Base-by-base conservation (phyloP, 148 eudicot species). In the Drosera capensis region DNA sequence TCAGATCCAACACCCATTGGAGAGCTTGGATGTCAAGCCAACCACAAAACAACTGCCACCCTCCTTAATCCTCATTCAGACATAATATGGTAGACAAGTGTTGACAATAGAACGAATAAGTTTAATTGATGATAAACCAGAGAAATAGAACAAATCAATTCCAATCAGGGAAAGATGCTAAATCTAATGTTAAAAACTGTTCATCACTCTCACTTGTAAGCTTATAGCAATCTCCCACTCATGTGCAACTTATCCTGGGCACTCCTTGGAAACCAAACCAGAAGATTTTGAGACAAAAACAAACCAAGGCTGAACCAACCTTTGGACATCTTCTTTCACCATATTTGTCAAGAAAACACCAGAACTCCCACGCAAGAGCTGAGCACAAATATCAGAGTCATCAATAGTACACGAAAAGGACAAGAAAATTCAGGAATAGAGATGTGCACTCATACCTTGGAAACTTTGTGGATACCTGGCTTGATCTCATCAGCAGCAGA, bases 321-420 rank as follows among this genome's bases (percentile, higher is more conserved):
- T 83, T 42, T 71, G 65, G 47, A 78, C 82, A 46, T 88, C 94
- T 47, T 88, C 79, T 45, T 67, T 71, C 5, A 92, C 61, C 68
- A 83, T 46, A 63, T 71, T 66, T 46, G 94, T 83, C n/a, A 78
- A 70, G 34, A 65, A 63, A 45, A 88, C 79, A 23, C 97, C 97
- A 2, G 82, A 66, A 61, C 80, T 83, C 30, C 97, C 97, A 14
- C 76, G 84, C 19, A 88, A 55, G 51, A 80, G 68, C 92, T 83
- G 75, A 21, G 73, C 46, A 50, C 18, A 22, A 28, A 6, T 28
- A 25, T 26, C 14, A 14, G 6, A 46, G 20, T n/a, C 25, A 23
- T 28, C 11, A 35, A 45, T 17, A 49, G 24, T 18, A 14, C 23
- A 12, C 15, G 14, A 43, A 19, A 43, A 1, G 20, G 25, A n/a